Evolutionary conservation across 805 yeast species (phyloP).

Genomic region (Clavispora vitiphila): DNA sequence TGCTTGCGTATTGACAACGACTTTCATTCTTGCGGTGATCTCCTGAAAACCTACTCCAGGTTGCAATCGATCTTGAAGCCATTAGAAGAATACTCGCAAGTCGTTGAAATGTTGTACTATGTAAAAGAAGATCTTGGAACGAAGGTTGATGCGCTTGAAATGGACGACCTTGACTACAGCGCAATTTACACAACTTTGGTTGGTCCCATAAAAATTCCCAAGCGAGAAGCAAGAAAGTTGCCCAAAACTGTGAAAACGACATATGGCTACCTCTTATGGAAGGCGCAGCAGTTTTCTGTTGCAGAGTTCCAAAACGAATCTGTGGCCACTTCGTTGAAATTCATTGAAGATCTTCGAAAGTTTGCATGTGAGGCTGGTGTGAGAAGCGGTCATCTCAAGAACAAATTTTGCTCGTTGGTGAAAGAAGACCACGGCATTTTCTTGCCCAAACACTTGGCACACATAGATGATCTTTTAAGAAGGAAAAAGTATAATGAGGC

Average conservation of each 20-base stretch:
- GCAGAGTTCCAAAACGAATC: constrained; percentile 11
- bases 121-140: constrained; percentile 2
- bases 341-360: constrained; percentile 28
- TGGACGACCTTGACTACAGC: constrained; percentile 6
- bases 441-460: constrained; percentile 35
- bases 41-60: constrained; percentile 50
- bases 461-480: constrained; percentile 33
- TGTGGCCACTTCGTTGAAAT: constrained; percentile 17
- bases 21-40: constrained; percentile 49
- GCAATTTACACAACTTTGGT: constrained; percentile 2
- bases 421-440: constrained; percentile 19
- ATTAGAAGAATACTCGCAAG: constrained; percentile 42
- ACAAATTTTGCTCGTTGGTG: constrained; percentile 19
- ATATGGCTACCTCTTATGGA: constrained; percentile 37
- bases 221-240: constrained; percentile 20
- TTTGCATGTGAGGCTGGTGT: constrained; percentile 39
- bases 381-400: constrained; percentile 20
- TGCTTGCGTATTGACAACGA: constrained; percentile 82
- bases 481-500: constrained; percentile 36
- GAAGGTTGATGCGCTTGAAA: constrained; percentile 8
- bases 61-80: constrained; percentile 35
- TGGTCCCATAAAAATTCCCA: constrained; percentile 22
- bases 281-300: constrained; percentile 27
- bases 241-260: constrained; percentile 34
- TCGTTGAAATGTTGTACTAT: constrained; percentile 21